Percentiles rank a stretch among this genome's conserved stretches.
phyloP scores from a whole-genome alignment of 169 alveolate genomes.

The Cryptosporidium viatorum region DNA sequence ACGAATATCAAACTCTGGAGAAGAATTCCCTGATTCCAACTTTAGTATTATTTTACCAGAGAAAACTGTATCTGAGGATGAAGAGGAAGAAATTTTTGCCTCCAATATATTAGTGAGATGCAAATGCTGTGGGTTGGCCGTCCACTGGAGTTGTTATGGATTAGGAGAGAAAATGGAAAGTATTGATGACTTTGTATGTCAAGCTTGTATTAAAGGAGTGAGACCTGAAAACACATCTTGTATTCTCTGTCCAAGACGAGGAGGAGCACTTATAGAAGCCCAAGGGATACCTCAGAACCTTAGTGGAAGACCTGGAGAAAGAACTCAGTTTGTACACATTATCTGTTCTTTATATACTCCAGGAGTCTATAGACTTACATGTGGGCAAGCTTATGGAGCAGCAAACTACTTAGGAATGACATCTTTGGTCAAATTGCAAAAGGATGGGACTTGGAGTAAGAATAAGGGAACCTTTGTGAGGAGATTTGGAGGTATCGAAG shows the following conservation, averaged over 20 bases:
- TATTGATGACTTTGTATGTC: constrained; percentile 22
- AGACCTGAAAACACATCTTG: constrained; percentile 49
- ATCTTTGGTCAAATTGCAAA: constrained; percentile 39
- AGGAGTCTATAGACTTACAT: constrained; percentile 23
- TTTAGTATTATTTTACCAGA: background rate
- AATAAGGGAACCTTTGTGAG: constrained; percentile 26
- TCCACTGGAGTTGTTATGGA: constrained; percentile 64
- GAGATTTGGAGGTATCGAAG: constrained; percentile 44
- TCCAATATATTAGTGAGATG: constrained; percentile 22
- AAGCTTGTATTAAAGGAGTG: constrained; percentile 28
- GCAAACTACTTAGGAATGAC: constrained; percentile 56
- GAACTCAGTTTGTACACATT: constrained; percentile 34
- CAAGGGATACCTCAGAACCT: constrained; percentile 10
- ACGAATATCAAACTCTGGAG: background rate
- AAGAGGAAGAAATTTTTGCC: background rate
- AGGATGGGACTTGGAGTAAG: background rate
- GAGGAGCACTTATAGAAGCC: constrained; percentile 54
- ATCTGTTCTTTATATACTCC: constrained; percentile 55
- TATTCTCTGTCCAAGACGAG: constrained; percentile 56
- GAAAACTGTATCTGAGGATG: background rate
- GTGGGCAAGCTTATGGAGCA: constrained; percentile 28
- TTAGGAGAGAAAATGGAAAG: background rate
- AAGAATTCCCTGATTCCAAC: background rate
- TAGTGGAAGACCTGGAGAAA: background rate
- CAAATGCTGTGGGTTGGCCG: constrained; percentile 46